Evolutionary conservation across 305 asterid genomes (phyloP), one percentile per base, ranked within the genome.

Genomic region (Andrographis paniculata): DNA sequence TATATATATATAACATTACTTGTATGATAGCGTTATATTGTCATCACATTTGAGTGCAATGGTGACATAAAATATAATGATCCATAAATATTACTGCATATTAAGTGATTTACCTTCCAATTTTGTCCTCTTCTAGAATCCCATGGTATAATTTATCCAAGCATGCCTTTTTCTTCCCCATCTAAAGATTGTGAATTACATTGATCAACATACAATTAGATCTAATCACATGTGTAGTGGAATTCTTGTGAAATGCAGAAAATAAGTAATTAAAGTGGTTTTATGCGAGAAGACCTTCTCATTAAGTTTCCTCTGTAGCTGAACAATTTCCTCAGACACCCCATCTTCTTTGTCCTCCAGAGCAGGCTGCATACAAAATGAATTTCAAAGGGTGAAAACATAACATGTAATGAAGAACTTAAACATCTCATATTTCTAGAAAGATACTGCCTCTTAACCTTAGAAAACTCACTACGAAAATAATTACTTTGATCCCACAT

Each of bases 81-180:
- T 11, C 4, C 23, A 50, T 38, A 36, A 55, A 48, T 24, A 24
- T 41, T 49, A 27, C 14, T 11, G 56, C 17, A 41, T 35, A 52
- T 49, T 37, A 30, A 52, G 65, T 36, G 58, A 14, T 69, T 59
- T 74, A 85, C 97, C 76, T 59, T 67, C 65, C 59, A 16, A 50
- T 50, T 41, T 69, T 67, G 54, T 73, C 65, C 55, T 73, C 77
- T 52, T 68, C 83, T 67, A 70, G 85, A 63, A 75, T 50, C 48
- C 72, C 72, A 71, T 67, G 75, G 60, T 51, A 64, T 36, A 85
- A 52, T 50, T 69, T 80, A 53, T 64, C 71, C 76, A 89, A 64
- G 58, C 55, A 53, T 14, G 70, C 53, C 63, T 82, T 89, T 80
- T 76, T 85, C 69, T 71, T 74, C 48, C 64, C 71, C 45, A 64